Base-by-base conservation (phyloP, 2,329 filamentous ascomycete genomes). In the Epichloe bromicola region DNA sequence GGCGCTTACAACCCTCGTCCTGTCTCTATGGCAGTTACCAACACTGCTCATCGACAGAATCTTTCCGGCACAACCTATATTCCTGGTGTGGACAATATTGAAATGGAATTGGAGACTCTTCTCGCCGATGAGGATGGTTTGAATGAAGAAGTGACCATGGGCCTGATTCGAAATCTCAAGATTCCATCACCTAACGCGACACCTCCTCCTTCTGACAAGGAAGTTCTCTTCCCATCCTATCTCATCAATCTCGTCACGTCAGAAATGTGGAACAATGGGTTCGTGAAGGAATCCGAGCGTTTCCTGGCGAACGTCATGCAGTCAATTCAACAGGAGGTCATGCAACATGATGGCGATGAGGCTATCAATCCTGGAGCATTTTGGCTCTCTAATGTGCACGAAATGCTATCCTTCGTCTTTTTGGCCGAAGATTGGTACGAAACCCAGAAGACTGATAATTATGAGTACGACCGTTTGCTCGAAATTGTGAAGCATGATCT, bases 261-360 rank as follows among this genome's bases (percentile, higher is more conserved):
- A 15, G 93, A 98, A 73, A 98, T 98, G 93, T 98, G 93, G 93
- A 98, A 98, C 74, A 98, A 98, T 62, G 93, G 93, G 45, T 98
- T 96, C 65, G 93, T 98, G 61, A 98, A 98, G 74, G 93, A 98
- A 70, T 97, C 93, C 4, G 93, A 98, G 71, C 86, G 91, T 51
- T 98, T 98, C 79, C 77, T 98, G 56, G 93, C 93, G 63, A 98
- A 97, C 62, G 93, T 98, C 57, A 98, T 98, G 93, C 93, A 97
- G 70, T 95, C 90, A 7, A 97, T 98, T 63, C 93, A 98, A 67
- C 90, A 97, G 67, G 93, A 98, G 67, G 93, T 98, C 51, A 97
- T 98, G 93, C 87, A 95, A 65, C 89, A 98, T 65, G 91, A 98
- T 59, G 90, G 90, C 43, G 93, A 98, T 53, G 91, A 97, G 62